phyloP scores from a whole-genome alignment of 2,329 filamentous ascomycete genomes.

The Aspergillus awamori region DNA sequence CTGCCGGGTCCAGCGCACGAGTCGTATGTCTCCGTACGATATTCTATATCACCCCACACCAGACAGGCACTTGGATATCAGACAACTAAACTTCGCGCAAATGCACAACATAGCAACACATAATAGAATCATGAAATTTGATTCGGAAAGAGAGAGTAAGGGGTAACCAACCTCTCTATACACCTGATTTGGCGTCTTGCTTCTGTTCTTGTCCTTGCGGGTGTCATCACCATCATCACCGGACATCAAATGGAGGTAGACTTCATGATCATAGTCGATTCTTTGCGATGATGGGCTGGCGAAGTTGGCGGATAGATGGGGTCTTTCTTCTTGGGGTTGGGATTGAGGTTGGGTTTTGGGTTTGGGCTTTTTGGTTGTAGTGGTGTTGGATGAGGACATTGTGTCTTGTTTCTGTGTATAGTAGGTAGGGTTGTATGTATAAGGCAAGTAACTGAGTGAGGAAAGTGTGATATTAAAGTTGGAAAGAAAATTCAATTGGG shows the following conservation, averaged over 20 bases:
- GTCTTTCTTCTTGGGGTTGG: constrained; percentile 36
- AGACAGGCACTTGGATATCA: not conserved
- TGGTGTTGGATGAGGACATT: not conserved
- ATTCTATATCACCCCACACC: not conserved
- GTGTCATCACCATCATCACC: constrained; percentile 15
- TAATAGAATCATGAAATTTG: not conserved
- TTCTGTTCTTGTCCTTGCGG: constrained; percentile 13
- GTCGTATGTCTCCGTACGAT: constrained; percentile 5
- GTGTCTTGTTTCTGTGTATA: not conserved
- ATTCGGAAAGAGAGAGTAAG: too few relatives aligned
- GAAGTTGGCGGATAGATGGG: constrained; percentile 52
- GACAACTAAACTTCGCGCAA: not conserved
- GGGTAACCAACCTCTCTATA: constrained; percentile 30
- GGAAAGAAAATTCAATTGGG: not conserved
- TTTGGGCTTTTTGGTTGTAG: not conserved
- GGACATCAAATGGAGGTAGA: constrained; percentile 33
- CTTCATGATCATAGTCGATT: constrained; percentile 37
- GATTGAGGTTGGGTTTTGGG: not conserved
- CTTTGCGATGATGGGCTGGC: constrained; percentile 18
- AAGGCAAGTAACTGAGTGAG: too few relatives aligned
- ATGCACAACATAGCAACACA: not conserved
- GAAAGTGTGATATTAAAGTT: not conserved
- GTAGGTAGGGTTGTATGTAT: too few relatives aligned
- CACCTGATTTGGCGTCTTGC: constrained; percentile 35
- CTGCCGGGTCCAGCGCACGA: constrained; percentile 32